A percentile compares a stretch with the other conserved stretches of the same genome.
Evolutionary conservation across 208 protist genomes (phyloP).

Genomic region (Naegleria fowleri): DNA sequence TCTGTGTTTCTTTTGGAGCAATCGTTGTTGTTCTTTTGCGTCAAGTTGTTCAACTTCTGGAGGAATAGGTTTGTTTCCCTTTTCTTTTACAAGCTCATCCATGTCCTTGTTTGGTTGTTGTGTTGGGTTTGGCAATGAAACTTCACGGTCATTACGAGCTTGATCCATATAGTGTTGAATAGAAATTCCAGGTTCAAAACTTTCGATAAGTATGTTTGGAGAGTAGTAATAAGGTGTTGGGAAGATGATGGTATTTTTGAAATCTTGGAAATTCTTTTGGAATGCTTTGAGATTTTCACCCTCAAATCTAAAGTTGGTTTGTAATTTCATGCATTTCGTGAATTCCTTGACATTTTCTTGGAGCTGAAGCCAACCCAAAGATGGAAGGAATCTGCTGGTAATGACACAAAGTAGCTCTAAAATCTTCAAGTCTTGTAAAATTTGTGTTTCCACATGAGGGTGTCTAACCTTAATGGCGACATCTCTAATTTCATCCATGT

Average conservation of each 20-base stretch:
- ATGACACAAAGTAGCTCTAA: constrained; percentile 51
- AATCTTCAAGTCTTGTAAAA: constrained; percentile 63
- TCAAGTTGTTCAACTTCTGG: neutral
- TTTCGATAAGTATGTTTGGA: constrained; percentile 70
- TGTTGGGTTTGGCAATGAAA: constrained; percentile 18
- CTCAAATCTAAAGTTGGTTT: constrained; percentile 74
- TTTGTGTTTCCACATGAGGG: constrained; percentile 60
- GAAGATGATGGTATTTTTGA: constrained; percentile 62
- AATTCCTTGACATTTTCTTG: constrained; percentile 65
- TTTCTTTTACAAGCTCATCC: neutral
- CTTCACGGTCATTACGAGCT: constrained; percentile 16
- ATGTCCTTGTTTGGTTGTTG: neutral
- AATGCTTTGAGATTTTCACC: constrained; percentile 73
- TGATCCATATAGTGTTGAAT: constrained; percentile 41
- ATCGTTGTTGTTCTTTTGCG: neutral
- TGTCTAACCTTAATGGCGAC: constrained; percentile 82
- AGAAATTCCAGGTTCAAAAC: constrained; percentile 68
- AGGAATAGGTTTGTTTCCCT: neutral
- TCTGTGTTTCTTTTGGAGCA: neutral
- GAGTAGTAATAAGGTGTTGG: constrained; percentile 63
- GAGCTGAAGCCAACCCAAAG: constrained; percentile 59
- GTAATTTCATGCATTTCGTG: constrained; percentile 60
- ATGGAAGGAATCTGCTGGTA: constrained; percentile 54
- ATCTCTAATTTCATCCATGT: constrained; percentile 43
- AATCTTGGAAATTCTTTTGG: constrained; percentile 64